Evolutionary conservation across 805 yeast genomes (phyloP).

Genomic region (Ogataea pini): DNA sequence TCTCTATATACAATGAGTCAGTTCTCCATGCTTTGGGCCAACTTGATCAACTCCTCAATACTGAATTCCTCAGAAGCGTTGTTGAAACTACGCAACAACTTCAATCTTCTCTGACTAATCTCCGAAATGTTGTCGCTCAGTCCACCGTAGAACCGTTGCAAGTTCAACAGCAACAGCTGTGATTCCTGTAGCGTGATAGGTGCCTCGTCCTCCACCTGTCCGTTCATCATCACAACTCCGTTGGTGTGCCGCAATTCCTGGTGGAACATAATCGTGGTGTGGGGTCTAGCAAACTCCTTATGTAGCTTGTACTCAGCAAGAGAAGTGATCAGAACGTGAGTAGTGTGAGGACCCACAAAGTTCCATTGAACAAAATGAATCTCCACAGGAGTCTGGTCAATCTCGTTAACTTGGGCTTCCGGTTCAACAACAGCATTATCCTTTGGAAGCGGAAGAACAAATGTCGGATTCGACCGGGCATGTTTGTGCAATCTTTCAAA

Average conservation of each 20-base stretch:
- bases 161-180: constrained; percentile 69
- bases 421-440: constrained; percentile 43
- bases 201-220: constrained; percentile 72
- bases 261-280: constrained; percentile 87
- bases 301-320: constrained; percentile 90
- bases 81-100: constrained; percentile 67
- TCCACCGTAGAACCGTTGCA: constrained; percentile 85
- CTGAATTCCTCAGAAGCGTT: constrained; percentile 65
- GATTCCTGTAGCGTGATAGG: constrained; percentile 72
- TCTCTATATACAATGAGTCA: constrained; percentile 12
- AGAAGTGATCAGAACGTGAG: constrained; percentile 88
- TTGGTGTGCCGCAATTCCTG: constrained; percentile 65
- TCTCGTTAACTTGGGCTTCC: constrained; percentile 29
- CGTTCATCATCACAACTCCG: constrained; percentile 79
- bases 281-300: constrained; percentile 91
- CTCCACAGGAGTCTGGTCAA: constrained; percentile 50
- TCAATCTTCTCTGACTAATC: constrained; percentile 47
- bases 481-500: constrained; percentile 61
- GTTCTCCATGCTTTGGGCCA: constrained; percentile 70
- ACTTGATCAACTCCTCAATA: constrained; percentile 65
- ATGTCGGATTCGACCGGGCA: constrained; percentile 76
- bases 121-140: constrained; percentile 46
- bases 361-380: constrained; percentile 94
- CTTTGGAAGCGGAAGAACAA: constrained; percentile 88
- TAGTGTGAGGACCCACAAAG: constrained; percentile 78